Evolutionary conservation across 139 green algal genomes (phyloP).

Genomic region (Tetradesmus obliquus): DNA sequence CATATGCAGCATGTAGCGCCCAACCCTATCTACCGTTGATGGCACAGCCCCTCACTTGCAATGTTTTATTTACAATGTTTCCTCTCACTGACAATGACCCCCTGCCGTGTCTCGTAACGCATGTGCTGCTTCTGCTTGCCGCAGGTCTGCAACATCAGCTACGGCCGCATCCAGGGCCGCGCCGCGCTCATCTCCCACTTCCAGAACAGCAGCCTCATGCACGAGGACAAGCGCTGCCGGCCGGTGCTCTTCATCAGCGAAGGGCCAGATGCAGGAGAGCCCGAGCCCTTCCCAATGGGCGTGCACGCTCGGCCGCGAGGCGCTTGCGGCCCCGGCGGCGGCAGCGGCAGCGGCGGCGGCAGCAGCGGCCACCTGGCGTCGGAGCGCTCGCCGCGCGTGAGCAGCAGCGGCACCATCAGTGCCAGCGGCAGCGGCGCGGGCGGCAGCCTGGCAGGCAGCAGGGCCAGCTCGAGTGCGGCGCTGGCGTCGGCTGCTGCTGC

Average conservation of each 20-base stretch:
- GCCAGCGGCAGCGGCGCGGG: conserved; percentile 16
- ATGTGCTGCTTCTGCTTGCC: too few relatives aligned
- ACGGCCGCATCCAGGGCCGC: conserved; percentile 96
- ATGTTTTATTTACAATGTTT: too few relatives aligned
- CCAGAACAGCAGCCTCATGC: conserved; percentile 96
- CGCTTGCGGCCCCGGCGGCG: background rate
- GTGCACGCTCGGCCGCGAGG: conserved; percentile 42
- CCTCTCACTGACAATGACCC: too few relatives aligned
- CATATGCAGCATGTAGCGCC: too few relatives aligned
- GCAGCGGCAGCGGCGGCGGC: conserved; percentile 16
- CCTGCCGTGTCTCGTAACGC: too few relatives aligned
- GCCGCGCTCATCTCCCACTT: conserved; percentile 94
- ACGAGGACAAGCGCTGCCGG: conserved; percentile 98
- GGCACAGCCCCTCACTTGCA: too few relatives aligned
- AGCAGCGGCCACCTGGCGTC: conserved; percentile 7
- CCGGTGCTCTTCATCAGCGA: conserved; percentile 92
- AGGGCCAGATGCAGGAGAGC: conserved; percentile 57
- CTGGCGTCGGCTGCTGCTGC: conserved; percentile 10
- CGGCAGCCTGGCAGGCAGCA: conserved; percentile 35
- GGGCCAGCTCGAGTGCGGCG: background rate
- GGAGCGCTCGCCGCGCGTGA: background rate
- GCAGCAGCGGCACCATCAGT: conserved; percentile 34
- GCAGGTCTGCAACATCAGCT: conserved; percentile 85
- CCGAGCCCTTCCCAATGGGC: conserved; percentile 65
- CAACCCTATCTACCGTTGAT: too few relatives aligned